These are phyloP conservation scores for Penicillium pulvis DNA, from an alignment of 495 filamentous ascomycete species.

Conservation along the genomic window DNA sequence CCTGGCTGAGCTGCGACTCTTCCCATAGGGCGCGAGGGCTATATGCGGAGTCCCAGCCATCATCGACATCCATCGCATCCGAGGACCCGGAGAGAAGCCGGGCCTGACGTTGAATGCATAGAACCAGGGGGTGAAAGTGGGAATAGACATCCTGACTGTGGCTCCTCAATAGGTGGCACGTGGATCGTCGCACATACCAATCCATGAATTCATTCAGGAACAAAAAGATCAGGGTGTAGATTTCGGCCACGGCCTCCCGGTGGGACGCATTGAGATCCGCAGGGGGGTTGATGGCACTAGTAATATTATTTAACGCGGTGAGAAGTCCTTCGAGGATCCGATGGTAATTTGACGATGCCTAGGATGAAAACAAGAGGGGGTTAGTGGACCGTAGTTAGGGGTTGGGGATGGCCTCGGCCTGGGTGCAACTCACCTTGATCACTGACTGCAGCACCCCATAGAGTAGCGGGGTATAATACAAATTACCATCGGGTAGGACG, in stretches of 20 bases:
- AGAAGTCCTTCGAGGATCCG: conserved; percentile 47
- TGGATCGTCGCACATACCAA: conserved; percentile 46
- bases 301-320: conserved; percentile 44
- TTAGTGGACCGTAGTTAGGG: not conserved
- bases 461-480: conserved; percentile 44
- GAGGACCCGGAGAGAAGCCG: conserved; percentile 21
- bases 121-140: conserved; percentile 45
- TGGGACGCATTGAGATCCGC: conserved; percentile 21
- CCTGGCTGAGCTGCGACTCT: conserved; percentile 39
- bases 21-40: conserved; percentile 36
- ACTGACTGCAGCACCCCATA: conserved; percentile 49
- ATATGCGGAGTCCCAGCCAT: conserved; percentile 27
- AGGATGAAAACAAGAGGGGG: not conserved
- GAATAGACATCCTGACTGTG: conserved; percentile 48
- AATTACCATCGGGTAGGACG: conserved; percentile 37
- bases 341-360: conserved; percentile 51
- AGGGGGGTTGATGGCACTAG: conserved; percentile 36
- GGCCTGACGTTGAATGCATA: conserved; percentile 36
- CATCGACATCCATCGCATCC: conserved; percentile 33
- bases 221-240: conserved; percentile 50
- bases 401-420: not conserved
- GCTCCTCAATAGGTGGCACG: conserved; percentile 46
- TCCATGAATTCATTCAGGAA: conserved; percentile 51
- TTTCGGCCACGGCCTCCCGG: conserved; percentile 36
- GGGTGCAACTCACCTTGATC: conserved; percentile 42